Percentiles rank a stretch among this genome's conserved stretches.
Conservation (phyloP, 1,284 basidiomycete genomes). For the Stereum hirsutum region DNA sequence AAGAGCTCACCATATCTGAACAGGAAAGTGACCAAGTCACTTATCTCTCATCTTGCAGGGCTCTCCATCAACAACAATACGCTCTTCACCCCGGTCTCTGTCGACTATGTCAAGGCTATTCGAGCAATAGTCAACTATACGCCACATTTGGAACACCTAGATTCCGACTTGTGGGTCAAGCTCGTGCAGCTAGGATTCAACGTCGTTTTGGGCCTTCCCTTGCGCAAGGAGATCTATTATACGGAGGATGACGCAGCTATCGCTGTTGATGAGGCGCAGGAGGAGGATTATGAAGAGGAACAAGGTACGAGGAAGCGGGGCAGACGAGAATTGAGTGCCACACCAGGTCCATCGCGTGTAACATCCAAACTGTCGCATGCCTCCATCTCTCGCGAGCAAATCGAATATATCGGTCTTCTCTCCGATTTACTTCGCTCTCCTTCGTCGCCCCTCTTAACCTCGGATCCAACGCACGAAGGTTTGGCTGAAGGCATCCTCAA, state of each 20-base stretch:
- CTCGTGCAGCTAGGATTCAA: conserved; percentile 72
- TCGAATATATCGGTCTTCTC: conserved; percentile 63
- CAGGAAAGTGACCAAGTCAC: conserved; percentile 38
- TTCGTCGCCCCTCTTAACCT: conserved; percentile 42
- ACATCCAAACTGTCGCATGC: conserved; percentile 12
- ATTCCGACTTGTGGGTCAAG: conserved; percentile 55
- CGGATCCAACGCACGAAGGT: conserved; percentile 19
- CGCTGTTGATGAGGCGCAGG: conserved; percentile 20
- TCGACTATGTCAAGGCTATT: conserved; percentile 79
- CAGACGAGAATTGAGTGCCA: conserved; percentile 12
- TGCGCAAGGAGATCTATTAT: conserved; percentile 33
- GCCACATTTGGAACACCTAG: conserved; percentile 77
- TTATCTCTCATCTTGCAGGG: conserved; percentile 63
- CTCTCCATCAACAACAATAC: conserved; percentile 47
- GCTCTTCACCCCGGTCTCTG: conserved; percentile 57
- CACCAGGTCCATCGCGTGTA: conserved; percentile 9
- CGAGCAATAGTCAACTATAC: conserved; percentile 50
- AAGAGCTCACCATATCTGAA: conserved; percentile 41
- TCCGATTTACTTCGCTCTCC: conserved; percentile 56
- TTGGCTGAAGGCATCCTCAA: conserved; percentile 47
- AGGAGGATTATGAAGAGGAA: conserved; percentile 17
- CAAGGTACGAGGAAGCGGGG: conserved; percentile 24
- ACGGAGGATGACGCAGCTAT: conserved; percentile 20
- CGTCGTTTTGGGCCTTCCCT: conserved; percentile 56
- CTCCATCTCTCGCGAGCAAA: conserved; percentile 50